Evolutionary conservation across 169 alveolate genomes (phyloP).

Genomic region (Nephromyces sp.): DNA sequence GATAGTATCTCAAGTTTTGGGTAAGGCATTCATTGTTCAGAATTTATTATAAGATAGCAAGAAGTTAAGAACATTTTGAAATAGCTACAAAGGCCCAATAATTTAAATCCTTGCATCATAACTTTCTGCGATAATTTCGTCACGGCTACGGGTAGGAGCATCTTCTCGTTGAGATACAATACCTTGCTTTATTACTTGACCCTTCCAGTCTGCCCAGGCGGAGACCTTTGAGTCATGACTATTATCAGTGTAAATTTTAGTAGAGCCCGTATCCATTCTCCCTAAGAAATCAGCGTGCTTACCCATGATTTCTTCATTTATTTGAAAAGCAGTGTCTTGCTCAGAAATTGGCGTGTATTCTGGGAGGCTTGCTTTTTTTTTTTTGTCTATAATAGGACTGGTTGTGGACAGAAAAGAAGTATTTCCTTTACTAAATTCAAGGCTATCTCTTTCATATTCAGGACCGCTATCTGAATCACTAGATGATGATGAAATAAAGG

Average conservation of each 20-base stretch:
- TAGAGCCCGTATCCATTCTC: conserved; percentile 51
- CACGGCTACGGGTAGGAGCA: conserved; percentile 68
- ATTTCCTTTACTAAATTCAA: conserved; percentile 35
- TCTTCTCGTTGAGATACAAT: conserved; percentile 71
- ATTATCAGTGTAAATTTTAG: background rate
- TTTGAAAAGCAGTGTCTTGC: conserved; percentile 45
- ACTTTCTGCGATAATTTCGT: conserved; percentile 76
- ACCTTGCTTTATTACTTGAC: conserved; percentile 79
- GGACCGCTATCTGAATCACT: conserved; percentile 51
- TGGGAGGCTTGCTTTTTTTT: conserved; percentile 43
- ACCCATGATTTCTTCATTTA: conserved; percentile 68
- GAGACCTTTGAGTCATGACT: conserved; percentile 42
- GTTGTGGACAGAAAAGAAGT: conserved; percentile 16
- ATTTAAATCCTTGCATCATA: conserved; percentile 73
- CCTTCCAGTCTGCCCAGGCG: conserved; percentile 86
- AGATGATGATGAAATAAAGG: conserved; percentile 40
- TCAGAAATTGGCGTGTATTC: conserved; percentile 67
- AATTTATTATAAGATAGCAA: too few relatives aligned
- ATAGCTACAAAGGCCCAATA: background rate
- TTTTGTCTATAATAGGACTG: background rate
- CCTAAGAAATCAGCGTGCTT: conserved; percentile 68
- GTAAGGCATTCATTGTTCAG: too few relatives aligned
- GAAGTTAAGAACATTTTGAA: too few relatives aligned
- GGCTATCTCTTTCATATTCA: conserved; percentile 42
- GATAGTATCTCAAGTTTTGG: too few relatives aligned